Base-by-base conservation (phyloP, 345 rosid genomes). In the Ceriops zippeliana region DNA sequence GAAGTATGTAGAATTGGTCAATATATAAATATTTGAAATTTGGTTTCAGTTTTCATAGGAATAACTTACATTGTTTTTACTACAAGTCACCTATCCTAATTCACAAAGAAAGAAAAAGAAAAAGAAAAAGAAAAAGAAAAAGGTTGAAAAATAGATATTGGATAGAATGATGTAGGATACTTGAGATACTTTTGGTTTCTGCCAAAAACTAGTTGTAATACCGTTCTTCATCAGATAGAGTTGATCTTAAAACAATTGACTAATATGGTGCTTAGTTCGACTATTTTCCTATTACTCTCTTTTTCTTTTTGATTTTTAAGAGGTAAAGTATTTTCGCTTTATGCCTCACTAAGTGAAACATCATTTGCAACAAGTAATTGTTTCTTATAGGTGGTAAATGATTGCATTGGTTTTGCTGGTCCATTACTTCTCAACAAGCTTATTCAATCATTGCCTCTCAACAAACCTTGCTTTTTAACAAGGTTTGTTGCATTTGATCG, bases 361-460 rank as follows among this genome's bases (percentile, higher is more conserved):
- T 13, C 19, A 13, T 11, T 42, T 11, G 49, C 49, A 42, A 42
- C 49, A 42, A 65, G 62, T 49, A 61, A 59, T 53, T 66, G 59
- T 56, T 24, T 75, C 61, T 68, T 79, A 28, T 85, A 93, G 98
- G 88, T 85, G 65, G 73, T 90, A 58, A 90, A 90, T 78, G 98
- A 93, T 75, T 84, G 85, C 65, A 73, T 93, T 31, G 90, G 93
- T 72, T 90, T 93, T 83, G 87, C 76, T 6, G 96, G 88, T 73
- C 98, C 98, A 2, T 77, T 93, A 70, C 87, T 93, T 57, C 96
- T 90, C 67, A 93, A 93, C 78, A 86, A 74, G 78, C 91, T 90
- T 32, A 89, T 93, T 85, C 83, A 72, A 24, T 24, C 98, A 2
- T 77, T 93, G 70, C 87, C 90, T 57, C 96, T 90, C 67, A 93